A percentile compares a stretch with the other conserved stretches of the same genome.
Evolutionary conservation across 2,329 filamentous ascomycete genomes (phyloP).

Genomic region (Xylariaceae sp.): DNA sequence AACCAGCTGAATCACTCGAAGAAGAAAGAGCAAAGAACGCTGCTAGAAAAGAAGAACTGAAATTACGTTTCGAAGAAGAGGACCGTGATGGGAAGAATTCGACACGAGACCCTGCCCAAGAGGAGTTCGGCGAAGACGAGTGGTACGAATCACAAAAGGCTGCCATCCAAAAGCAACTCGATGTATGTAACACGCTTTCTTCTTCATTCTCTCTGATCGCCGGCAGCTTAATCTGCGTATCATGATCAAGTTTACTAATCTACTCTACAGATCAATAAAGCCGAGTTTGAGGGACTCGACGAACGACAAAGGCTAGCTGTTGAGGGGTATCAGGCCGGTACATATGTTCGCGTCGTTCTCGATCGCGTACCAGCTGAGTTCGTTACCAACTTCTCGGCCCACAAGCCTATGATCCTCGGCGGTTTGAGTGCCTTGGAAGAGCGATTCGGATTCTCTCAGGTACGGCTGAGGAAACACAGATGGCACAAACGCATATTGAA

Average conservation of each 20-base stretch:
- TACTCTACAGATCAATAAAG: conserved; percentile 68
- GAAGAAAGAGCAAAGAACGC: conserved; percentile 90
- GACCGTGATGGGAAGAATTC: conserved; percentile 79
- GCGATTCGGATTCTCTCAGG: conserved; percentile 90
- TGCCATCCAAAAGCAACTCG: conserved; percentile 86
- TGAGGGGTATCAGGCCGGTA: conserved; percentile 87
- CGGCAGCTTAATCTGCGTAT: too few species aligned
- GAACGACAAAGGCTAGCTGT: conserved; percentile 76
- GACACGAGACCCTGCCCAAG: conserved; percentile 55
- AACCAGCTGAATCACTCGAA: conserved; percentile 58
- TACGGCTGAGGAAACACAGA: conserved; percentile 92
- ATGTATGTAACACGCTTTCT: conserved; percentile 35
- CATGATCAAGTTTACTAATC: too few species aligned
- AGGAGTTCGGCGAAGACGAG: conserved; percentile 93
- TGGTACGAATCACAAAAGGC: conserved; percentile 99
- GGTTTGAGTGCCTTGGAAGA: conserved; percentile 93
- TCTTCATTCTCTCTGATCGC: too few species aligned
- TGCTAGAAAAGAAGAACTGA: conserved; percentile 87
- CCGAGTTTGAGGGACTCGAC: conserved; percentile 86
- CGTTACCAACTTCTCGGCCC: conserved; percentile 73
- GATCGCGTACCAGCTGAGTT: conserved; percentile 91
- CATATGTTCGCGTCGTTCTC: conserved; percentile 87
- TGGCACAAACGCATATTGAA: conserved; percentile 99
- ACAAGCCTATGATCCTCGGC: conserved; percentile 80
- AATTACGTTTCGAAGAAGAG: conserved; percentile 92